These are phyloP conservation scores for Fraxinus anomala DNA, from an alignment of 257 asterid species.

Conservation along the genomic window DNA sequence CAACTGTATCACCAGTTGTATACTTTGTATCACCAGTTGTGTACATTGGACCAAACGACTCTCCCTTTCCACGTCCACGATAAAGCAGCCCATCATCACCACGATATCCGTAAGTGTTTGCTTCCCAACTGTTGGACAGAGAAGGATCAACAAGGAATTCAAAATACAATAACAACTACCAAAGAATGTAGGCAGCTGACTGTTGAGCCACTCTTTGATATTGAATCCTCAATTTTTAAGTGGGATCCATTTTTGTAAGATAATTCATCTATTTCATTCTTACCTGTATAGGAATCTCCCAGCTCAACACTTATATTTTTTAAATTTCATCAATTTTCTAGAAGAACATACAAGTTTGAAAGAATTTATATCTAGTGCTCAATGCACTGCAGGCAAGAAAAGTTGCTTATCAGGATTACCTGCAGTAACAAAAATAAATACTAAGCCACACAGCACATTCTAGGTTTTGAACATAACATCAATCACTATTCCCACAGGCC, in stretches of 20 bases:
- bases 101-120: constrained; percentile 90
- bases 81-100: constrained; percentile 91
- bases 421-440: neutral
- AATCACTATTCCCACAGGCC: neutral
- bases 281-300: constrained; percentile 1
- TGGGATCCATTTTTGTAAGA: neutral
- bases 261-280: constrained; percentile 7
- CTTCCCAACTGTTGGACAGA: constrained; percentile 71
- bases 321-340: neutral
- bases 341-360: neutral
- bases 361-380: neutral
- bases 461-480: neutral
- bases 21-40: constrained; percentile 41
- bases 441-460: constrained; percentile 5
- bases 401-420: neutral
- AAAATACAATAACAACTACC: constrained; percentile 20
- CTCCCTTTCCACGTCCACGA: constrained; percentile 93
- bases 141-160: constrained; percentile 23
- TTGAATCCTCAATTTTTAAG: constrained; percentile 11
- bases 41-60: constrained; percentile 78
- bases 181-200: neutral
- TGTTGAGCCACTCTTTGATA: constrained; percentile 2
- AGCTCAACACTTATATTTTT: neutral
- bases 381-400: neutral
- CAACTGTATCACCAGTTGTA: constrained; percentile 86